Conservation (phyloP, 768 basidiomycete genomes). For the Baorangia bicolor region DNA sequence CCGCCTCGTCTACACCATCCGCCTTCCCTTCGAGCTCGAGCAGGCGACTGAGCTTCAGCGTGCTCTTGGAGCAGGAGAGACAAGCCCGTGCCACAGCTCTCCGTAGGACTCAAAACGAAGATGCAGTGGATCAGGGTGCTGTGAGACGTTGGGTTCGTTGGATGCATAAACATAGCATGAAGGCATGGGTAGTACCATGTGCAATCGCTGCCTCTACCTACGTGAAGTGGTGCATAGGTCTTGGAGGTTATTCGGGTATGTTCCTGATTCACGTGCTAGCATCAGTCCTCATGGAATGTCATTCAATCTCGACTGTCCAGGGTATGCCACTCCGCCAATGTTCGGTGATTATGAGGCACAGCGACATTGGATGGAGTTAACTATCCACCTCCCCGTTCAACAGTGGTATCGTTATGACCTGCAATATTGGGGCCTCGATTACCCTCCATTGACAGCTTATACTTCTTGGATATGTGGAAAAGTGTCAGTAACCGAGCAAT, state of each 20-base stretch:
- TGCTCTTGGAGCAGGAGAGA: conserved; percentile 39
- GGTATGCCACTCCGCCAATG: conserved; percentile 72
- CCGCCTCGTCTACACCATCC: conserved; percentile 29
- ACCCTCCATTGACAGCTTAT: conserved; percentile 92
- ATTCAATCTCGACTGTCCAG: conserved; percentile 34
- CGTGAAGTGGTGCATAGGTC: conserved; percentile 67
- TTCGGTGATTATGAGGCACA: conserved; percentile 94
- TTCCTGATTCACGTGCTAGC: not conserved
- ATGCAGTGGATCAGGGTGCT: conserved; percentile 37
- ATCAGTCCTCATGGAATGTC: not conserved
- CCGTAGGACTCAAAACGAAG: conserved; percentile 13
- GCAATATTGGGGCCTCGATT: conserved; percentile 93
- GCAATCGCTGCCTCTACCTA: conserved; percentile 52
- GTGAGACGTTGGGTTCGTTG: conserved; percentile 69
- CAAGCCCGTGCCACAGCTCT: conserved; percentile 14
- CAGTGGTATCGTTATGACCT: conserved; percentile 90
- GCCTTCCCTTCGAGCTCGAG: conserved; percentile 21
- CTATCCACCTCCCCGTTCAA: conserved; percentile 66
- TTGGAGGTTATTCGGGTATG: conserved; percentile 84
- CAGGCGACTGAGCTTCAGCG: conserved; percentile 41
- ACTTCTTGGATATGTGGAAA: conserved; percentile 80
- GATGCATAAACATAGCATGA: conserved; percentile 72
- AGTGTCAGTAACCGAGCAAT: conserved; percentile 49
- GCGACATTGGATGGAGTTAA: conserved; percentile 94
- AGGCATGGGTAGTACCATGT: conserved; percentile 56